Evolutionary conservation across 1,139 yeast genomes (phyloP).

Genomic region (Hyphopichia fennica): DNA sequence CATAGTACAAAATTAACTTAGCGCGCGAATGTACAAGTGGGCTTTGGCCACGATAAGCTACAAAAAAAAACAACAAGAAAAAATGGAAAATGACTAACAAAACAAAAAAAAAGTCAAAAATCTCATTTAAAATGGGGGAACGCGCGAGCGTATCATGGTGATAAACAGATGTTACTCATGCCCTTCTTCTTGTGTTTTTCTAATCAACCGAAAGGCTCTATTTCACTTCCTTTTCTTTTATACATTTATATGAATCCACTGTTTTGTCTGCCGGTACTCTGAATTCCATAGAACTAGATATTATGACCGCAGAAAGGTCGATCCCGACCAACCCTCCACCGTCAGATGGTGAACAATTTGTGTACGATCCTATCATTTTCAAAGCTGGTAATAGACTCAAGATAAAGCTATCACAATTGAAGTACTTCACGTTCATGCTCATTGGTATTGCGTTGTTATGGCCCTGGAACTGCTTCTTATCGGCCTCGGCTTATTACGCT

Average conservation of each 20-base stretch:
- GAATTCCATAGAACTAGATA: conserved; percentile 1
- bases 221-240: too few species aligned
- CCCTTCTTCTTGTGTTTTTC: too few species aligned
- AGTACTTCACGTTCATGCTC: conserved; percentile 63
- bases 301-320: conserved; percentile 1
- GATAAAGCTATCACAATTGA: conserved; percentile 37
- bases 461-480: conserved; percentile 95
- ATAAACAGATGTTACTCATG: too few species aligned
- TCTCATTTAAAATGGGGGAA: too few species aligned
- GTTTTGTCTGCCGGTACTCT: neutral
- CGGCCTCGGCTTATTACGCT: conserved; percentile 82
- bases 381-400: conserved; percentile 14
- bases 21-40: too few species aligned
- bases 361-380: conserved; percentile 29
- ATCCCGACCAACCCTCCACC: neutral
- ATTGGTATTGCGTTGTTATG: conserved; percentile 80
- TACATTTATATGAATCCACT: neutral
- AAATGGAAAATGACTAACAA: too few species aligned
- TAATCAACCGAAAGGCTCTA: too few species aligned
- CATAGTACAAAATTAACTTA: too few species aligned
- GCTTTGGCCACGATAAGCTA: too few species aligned
- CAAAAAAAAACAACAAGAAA: too few species aligned
- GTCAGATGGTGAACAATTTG: neutral
- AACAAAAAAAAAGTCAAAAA: too few species aligned
- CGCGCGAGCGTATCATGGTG: too few species aligned